Base-by-base conservation (phyloP, 306 rosid genomes). In the Lathyrus tuberosus region DNA sequence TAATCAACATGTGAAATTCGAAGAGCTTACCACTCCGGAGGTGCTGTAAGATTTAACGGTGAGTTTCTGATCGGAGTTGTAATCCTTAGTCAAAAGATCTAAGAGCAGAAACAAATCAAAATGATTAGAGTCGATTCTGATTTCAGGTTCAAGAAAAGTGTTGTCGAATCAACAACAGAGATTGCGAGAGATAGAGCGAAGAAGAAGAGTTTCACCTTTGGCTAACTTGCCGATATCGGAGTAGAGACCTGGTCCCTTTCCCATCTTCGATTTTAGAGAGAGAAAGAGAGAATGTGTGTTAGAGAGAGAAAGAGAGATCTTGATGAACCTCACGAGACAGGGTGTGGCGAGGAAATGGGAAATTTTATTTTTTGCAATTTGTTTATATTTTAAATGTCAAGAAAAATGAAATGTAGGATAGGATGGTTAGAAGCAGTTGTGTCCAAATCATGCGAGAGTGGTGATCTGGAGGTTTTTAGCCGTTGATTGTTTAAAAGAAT, bases 81-180 rank as follows among this genome's bases (percentile, higher is more conserved):
- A 91, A 65, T 95, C 99, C 84, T 69, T 95, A 6, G 86, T 89
- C 43, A 91, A 73, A 82, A 95, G 89, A 95, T 95, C 99, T 95
- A 75, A 17, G 14, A 72, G 62, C 54, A 77, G 60, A 12, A 71
- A 78, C 66, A 58, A 78, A 65, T 38, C 30, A 31, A 67, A 66
- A 71, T 18, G 5, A 33, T 5, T 11, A 59, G 16, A 79, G 15
- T 24, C 1, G 6, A 14, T 46, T 64, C 20, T 13, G 4, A 9
- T 8, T 62, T 4, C 4, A 10, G n/a, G 28, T 18, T 15, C 11
- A 6, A 70, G 13, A 56, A 59, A 15, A 33, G 30, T 28, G 44
- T 5, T 6, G 10, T 20, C 62, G 63, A 80, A 76, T 58, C 24
- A 37, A 73, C 17, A 54, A 67, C 38, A 33, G 38, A 33, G 38